A percentile compares a stretch with the other conserved stretches of the same genome.
phyloP scores from a whole-genome alignment of 305 asterid genomes.

The Caryopteris hybrid region DNA sequence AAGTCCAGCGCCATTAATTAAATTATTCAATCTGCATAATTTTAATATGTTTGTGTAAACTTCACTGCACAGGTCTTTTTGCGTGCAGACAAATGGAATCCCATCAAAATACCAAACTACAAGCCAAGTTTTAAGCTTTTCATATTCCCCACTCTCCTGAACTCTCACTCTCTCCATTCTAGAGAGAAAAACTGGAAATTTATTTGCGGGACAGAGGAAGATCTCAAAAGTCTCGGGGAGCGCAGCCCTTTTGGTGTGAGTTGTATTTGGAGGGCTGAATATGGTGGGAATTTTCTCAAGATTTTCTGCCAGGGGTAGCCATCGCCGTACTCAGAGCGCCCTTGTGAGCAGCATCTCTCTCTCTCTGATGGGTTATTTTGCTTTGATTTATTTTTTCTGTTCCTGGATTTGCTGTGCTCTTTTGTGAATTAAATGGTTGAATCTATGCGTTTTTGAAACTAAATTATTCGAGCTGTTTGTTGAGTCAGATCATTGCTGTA shows the following conservation, averaged over 20 bases:
- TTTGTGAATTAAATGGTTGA: not conserved
- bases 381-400: not conserved
- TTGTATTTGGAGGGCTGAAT: not conserved
- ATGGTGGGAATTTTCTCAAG: conserved; percentile 91
- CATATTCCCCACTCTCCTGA: conserved; percentile 11
- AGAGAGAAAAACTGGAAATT: not conserved
- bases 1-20: conserved; percentile 5
- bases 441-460: too few species aligned
- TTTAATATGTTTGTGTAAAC: not conserved
- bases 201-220: not conserved
- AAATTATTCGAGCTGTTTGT: not conserved
- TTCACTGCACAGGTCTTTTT: not conserved
- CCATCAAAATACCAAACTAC: conserved; percentile 18
- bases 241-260: not conserved
- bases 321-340: conserved; percentile 85
- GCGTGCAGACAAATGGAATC: conserved; percentile 21
- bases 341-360: conserved; percentile 37
- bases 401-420: not conserved
- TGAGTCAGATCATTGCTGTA: not conserved
- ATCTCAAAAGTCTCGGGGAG: not conserved
- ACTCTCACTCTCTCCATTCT: not conserved
- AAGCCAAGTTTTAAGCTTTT: conserved; percentile 19
- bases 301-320: conserved; percentile 52
- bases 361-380: not conserved
- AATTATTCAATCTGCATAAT: conserved; percentile 1